Conservation (phyloP, 2,329 filamentous ascomycete genomes). For the Exophiala spinifera region DNA sequence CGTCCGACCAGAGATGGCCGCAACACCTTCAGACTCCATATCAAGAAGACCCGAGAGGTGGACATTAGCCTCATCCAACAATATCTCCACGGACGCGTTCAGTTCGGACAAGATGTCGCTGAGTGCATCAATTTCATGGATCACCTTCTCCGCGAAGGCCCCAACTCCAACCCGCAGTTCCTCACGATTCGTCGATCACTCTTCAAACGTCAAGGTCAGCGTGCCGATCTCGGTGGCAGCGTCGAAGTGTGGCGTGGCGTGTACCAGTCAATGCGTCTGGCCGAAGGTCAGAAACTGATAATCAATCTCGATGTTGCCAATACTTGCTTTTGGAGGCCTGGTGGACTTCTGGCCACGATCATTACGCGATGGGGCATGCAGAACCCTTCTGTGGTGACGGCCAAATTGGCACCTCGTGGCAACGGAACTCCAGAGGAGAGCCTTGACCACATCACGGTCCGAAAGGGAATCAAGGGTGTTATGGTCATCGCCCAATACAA, state of each 20-base stretch:
- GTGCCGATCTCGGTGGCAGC: conserved; percentile 57
- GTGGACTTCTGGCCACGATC: conserved; percentile 37
- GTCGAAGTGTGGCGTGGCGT: conserved; percentile 83
- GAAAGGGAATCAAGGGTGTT: conserved; percentile 35
- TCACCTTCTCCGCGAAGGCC: conserved; percentile 78
- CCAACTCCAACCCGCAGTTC: conserved; percentile 57
- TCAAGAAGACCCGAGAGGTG: conserved; percentile 65
- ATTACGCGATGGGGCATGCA: conserved; percentile 33
- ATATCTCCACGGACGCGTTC: conserved; percentile 61
- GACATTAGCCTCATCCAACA: conserved; percentile 62
- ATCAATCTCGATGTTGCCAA: conserved; percentile 92
- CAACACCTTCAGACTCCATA: conserved; percentile 58
- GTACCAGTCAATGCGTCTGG: conserved; percentile 79
- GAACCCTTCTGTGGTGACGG: conserved; percentile 34
- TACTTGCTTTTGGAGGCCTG: conserved; percentile 74
- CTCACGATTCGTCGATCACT: conserved; percentile 78
- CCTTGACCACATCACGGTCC: conserved; percentile 31
- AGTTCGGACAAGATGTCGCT: conserved; percentile 65
- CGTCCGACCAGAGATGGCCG: conserved; percentile 37
- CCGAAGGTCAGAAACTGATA: conserved; percentile 62
- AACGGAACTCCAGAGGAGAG: conserved; percentile 27
- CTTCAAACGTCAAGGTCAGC: conserved; percentile 58
- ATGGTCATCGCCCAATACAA: conserved; percentile 38
- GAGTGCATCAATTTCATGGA: conserved; percentile 89
- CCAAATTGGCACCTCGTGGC: conserved; percentile 8